Evolutionary conservation across 2,329 filamentous ascomycete genomes (phyloP), one percentile per base, ranked within the genome.

Genomic region (Calcarisporium arbuscula): DNA sequence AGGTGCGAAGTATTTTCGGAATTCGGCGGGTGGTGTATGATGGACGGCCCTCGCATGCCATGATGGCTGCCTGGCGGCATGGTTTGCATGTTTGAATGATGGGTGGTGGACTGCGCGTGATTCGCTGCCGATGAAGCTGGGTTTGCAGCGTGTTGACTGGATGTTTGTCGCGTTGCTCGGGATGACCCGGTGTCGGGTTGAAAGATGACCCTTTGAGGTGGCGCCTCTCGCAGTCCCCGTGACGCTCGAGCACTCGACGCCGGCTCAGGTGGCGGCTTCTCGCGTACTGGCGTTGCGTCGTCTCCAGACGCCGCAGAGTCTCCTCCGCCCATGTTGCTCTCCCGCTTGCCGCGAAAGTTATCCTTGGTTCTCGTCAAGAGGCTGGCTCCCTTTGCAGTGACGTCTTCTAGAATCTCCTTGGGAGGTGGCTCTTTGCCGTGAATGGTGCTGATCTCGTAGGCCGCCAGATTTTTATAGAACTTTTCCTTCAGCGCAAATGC

Each of bases 401-500:
- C 84, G 28, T 88, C 80, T 58, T 95, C 88, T 21, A 95, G 68
- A 30, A 94, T 94, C 49, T 94, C 85, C 48, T 84, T 87, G 6
- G 87, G 86, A 12, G 88, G 88, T 0, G 88, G 88, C 42, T 88
- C 85, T 58, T 83, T 80, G 35, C 80, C 74, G 61, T 89, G 83
- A 27, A 88, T 64, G 9, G 78, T 82, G 30, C 76, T 77, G 51
- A 94, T 92, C 60, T 94, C 88, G 60, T 84, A 95, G 2, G 88
- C 87, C 10, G 83, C 82, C 28, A 95, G 73, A 50, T 90, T 87
- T 58, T 87, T 89, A 67, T 94, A 94, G 64, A 92, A 95, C 43
- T 84, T 80, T 36, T 84, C 82, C 64, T 95, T 95, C 36, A 94
- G 67, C 39, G 83, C 75, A 61, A 94, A 94, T 11, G 86, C 87